phyloP scores from a whole-genome alignment of 2,329 filamentous ascomycete genomes.

The Myrmaecium sp. region DNA sequence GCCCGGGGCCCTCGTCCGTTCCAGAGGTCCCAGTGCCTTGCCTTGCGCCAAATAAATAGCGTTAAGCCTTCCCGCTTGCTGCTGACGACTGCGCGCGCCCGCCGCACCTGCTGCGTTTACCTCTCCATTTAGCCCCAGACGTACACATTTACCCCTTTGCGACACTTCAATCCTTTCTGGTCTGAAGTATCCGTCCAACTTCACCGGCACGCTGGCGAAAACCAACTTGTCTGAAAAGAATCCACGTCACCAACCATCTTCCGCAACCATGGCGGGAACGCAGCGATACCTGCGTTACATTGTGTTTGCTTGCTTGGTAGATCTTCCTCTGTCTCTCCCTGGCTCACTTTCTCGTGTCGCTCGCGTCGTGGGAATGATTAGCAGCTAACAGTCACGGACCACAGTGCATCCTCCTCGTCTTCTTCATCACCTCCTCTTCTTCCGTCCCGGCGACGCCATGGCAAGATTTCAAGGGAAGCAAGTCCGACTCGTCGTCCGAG shows the following conservation, averaged over 20 bases:
- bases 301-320: constrained; percentile 69
- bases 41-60: too few relatives aligned
- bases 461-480: too few relatives aligned
- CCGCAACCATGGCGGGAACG: constrained; percentile 52
- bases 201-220: constrained; percentile 1
- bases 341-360: not conserved
- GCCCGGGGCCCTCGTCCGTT: too few relatives aligned
- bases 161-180: too few relatives aligned
- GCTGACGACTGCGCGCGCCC: too few relatives aligned
- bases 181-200: not conserved
- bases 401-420: constrained; percentile 53
- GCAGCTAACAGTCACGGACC: constrained; percentile 8
- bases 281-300: constrained; percentile 58
- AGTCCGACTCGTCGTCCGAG: too few relatives aligned
- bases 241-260: constrained; percentile 8
- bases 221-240: constrained; percentile 9
- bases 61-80: too few relatives aligned
- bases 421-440: constrained; percentile 58
- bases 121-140: too few relatives aligned
- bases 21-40: too few relatives aligned
- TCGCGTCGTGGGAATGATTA: not conserved
- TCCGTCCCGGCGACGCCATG: constrained; percentile 22
- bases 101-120: too few relatives aligned
- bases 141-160: too few relatives aligned
- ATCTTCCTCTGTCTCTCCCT: constrained; percentile 16